Evolutionary conservation across 164 flowering plant species (phyloP).

Genomic region (Paratinospora sagittata): DNA sequence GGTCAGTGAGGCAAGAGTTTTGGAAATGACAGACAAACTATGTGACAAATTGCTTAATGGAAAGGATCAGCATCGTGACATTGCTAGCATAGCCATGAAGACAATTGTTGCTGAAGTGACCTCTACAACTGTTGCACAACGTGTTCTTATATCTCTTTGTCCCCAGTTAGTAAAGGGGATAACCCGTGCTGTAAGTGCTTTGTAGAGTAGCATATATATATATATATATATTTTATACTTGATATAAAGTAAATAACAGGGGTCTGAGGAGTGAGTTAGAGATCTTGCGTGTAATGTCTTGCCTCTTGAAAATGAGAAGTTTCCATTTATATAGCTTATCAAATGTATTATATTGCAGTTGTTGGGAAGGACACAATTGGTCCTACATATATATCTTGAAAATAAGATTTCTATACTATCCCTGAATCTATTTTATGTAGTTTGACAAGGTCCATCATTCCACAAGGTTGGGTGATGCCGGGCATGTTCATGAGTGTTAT

Average conservation of each 20-base stretch:
- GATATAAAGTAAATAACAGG: neutral
- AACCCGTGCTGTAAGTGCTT: slow-evolving; percentile 56
- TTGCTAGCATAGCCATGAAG: slow-evolving; percentile 92
- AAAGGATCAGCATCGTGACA: slow-evolving; percentile 90
- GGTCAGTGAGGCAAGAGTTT: slow-evolving; percentile 61
- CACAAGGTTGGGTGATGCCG: neutral
- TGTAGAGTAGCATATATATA: neutral
- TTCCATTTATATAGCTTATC: no score
- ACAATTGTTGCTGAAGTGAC: slow-evolving; percentile 79
- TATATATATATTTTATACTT: no score
- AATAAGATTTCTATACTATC: no score
- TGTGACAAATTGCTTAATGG: slow-evolving; percentile 73
- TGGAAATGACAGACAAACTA: slow-evolving; percentile 77
- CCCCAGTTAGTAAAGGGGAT: slow-evolving; percentile 73
- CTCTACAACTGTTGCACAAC: slow-evolving; percentile 49
- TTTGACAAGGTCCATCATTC: neutral
- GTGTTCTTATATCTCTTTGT: slow-evolving; percentile 55
- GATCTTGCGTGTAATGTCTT: no score
- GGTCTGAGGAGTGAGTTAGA: neutral
- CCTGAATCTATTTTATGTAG: neutral
- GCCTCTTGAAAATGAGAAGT: no score
- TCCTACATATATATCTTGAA: no score
- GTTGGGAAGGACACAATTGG: no score
- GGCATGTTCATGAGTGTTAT: neutral
- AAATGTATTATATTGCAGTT: neutral